Evolutionary conservation across 2,329 filamentous ascomycete species (phyloP).

Genomic region (Fonsecaea nubica): DNA sequence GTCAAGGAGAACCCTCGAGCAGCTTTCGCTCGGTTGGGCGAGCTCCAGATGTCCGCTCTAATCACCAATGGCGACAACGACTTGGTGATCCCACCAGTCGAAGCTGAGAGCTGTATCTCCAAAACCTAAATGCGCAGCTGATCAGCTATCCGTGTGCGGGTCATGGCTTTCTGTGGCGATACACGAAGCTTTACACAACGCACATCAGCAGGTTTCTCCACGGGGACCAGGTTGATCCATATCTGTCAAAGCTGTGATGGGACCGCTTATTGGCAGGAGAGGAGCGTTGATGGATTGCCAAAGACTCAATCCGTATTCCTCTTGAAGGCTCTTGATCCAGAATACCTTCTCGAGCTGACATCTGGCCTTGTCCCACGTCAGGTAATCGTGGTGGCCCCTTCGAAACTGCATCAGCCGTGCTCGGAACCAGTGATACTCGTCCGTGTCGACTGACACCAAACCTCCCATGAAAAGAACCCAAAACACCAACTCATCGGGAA

Average conservation of each 20-base stretch:
- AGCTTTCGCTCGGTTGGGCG: constrained; percentile 27
- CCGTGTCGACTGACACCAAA: constrained; percentile 21
- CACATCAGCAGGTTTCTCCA: constrained; percentile 34
- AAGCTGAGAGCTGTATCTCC: constrained; percentile 32
- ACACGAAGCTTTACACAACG: constrained; percentile 25
- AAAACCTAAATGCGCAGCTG: constrained; percentile 32
- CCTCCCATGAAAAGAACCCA: constrained; percentile 33
- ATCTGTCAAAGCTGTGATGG: constrained; percentile 20
- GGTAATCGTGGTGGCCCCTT: not conserved
- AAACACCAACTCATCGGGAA: constrained; percentile 15
- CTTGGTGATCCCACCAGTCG: constrained; percentile 28
- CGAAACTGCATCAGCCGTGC: constrained; percentile 6
- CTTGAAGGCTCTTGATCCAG: constrained; percentile 27
- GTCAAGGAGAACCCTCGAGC: constrained; percentile 15
- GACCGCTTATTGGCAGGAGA: not conserved
- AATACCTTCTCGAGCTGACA: constrained; percentile 18
- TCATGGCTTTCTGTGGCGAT: constrained; percentile 36
- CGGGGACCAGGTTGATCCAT: constrained; percentile 23
- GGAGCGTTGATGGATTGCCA: constrained; percentile 23
- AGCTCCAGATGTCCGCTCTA: constrained; percentile 31
- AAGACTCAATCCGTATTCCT: constrained; percentile 24
- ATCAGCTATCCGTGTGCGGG: constrained; percentile 31
- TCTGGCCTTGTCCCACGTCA: constrained; percentile 24
- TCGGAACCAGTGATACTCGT: constrained; percentile 27
- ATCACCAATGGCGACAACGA: constrained; percentile 32